Base-by-base conservation (phyloP, 1,284 basidiomycete species). In the Coniferiporia sulphurascens region DNA sequence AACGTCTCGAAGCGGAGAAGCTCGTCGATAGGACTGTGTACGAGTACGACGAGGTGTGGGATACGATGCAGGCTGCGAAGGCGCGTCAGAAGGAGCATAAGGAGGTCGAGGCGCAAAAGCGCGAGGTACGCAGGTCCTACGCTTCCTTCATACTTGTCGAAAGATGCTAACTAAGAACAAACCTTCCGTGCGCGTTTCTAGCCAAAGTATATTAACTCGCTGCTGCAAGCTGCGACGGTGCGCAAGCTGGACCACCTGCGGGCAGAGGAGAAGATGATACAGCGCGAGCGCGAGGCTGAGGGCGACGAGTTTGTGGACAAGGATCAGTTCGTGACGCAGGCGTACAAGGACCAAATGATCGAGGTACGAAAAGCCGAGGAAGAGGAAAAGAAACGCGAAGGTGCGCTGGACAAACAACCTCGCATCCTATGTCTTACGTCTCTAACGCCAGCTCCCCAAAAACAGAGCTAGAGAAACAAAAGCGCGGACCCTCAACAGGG, bases 261-360 rank as follows among this genome's bases (percentile, higher is more conserved):
- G 58, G 97, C 97, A 0, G 96, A 99, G 73, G 95, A 99, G 74
- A 98, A 98, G 78, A 92, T 95, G 88, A 89, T 98, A 67, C 91
- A 96, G 72, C 83, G 85, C 51, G 96, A 99, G 71, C 83, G 97
- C 19, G 93, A 95, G 71, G 77, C 82, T 22, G 97, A 99, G 74
- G 97, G 97, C 0, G 94, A 96, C 64, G 86, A 95, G 71, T 99
- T 94, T 72, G 82, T 80, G 51, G 96, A 93, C 75, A 99, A 96
- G 76, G 97, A 99, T 63, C 83, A 87, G 21, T 99, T 98, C 68
- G 95, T 99, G 48, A 99, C 97, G 0, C 92, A 95, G 68, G 95
- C 94, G 38, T 99, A 99, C 76, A 95, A 95, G 73, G 89, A 93
- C 63, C 97, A 99, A 73, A 93, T 97, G 85, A 95, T 85, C 52